Evolutionary conservation across 2,329 filamentous ascomycete genomes (phyloP).

Genomic region (Talaromyces sp.): DNA sequence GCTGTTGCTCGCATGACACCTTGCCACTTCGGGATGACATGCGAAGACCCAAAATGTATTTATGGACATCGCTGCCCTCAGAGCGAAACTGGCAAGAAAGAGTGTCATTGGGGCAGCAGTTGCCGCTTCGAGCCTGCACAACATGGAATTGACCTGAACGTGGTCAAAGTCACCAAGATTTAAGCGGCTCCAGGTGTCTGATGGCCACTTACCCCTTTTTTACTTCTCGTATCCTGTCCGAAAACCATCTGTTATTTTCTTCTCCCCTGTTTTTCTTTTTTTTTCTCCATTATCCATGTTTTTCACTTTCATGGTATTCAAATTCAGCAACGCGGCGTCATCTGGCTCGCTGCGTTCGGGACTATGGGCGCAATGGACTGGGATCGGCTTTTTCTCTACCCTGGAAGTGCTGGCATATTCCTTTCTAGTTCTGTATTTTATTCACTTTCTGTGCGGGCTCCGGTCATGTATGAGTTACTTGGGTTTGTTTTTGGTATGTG

Average conservation of each 20-base stretch:
- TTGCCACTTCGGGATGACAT: conserved; percentile 56
- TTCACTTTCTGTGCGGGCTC: not conserved
- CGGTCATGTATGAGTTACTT: conserved; percentile 11
- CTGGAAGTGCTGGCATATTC: conserved; percentile 16
- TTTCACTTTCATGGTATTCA: conserved; percentile 2
- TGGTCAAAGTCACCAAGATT: conserved; percentile 51
- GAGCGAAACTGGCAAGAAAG: conserved; percentile 49
- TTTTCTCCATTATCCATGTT: conserved; percentile 2
- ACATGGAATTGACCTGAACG: conserved; percentile 56
- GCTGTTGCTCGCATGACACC: conserved; percentile 62
- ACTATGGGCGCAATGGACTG: conserved; percentile 16
- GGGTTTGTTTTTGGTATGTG: not conserved
- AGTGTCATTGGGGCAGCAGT: conserved; percentile 55
- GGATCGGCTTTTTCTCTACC: conserved; percentile 13
- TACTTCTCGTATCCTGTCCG: not conserved
- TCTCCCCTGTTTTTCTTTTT: not conserved
- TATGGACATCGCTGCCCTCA: conserved; percentile 63
- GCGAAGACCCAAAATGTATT: conserved; percentile 59
- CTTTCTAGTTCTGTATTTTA: conserved; percentile 13
- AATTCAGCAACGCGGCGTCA: conserved; percentile 11
- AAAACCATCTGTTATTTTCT: not conserved
- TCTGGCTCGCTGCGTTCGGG: conserved; percentile 12
- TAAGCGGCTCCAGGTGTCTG: not conserved
- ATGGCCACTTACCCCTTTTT: not conserved
- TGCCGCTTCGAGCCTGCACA: conserved; percentile 58